Evolutionary conservation across 495 filamentous ascomycete genomes (phyloP), one percentile per base, ranked within the genome.

Genomic region (Aspergillus baeticus): DNA sequence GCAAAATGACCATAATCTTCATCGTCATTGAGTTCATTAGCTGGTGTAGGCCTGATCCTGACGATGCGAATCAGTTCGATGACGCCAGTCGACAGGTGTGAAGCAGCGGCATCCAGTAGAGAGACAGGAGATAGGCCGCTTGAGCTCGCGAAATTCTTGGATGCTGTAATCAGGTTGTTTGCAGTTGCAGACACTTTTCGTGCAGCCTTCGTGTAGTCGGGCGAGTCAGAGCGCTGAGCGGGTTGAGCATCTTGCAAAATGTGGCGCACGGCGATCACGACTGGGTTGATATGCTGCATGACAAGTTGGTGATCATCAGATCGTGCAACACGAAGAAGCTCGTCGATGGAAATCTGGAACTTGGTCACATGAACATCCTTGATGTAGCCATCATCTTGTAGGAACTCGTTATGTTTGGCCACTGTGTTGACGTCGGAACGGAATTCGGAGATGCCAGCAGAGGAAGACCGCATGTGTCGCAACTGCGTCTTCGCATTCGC

Each of bases 281-380:
- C 89, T 55, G 78, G 64, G 66, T 92, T 96, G 81, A 96, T 88
- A 59, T 87, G 81, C 31, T 90, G 83, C 34, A 95, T 83, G 22
- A 93, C 85, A 43, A 79, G 77, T 26, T 83, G 78, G 0, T 90
- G 85, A 46, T 88, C 85, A n/a, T 87, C 83, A 22, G 74, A 78
- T 14, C 93, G 85, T 3, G 90, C 90, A 38, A 78, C 78, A 34
- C 84, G 85, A n/a, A 98, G 77, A 5, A 98, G 82, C 63, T 97
- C 94, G 65, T 98, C 94, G 54, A 98, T 88, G 14, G 92, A 84
- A 59, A 97, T 87, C 68, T 98, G 94, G 78, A 96, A 98, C 59
- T 90, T 90, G 34, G 94, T 96, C 43, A 98, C 84, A 72, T 96
- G 87, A 18, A 96, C 83, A 70, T 96, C 92, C 70, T 87, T 90